These are phyloP conservation scores for Ophiobolus disseminans DNA, from an alignment of 2,329 filamentous ascomycete species.

Conservation along the genomic window DNA sequence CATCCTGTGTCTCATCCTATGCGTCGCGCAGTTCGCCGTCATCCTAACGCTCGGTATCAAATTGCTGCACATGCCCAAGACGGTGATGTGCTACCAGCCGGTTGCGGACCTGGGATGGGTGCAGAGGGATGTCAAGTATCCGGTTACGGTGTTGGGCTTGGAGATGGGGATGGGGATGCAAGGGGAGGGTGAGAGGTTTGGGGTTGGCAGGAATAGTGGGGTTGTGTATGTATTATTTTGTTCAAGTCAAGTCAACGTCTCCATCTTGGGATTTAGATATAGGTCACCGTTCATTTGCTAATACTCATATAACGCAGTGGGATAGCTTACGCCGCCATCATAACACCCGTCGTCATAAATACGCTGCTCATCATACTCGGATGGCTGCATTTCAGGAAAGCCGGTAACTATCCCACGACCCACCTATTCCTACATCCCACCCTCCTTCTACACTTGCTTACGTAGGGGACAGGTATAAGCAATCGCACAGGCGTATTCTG, in stretches of 20 bases:
- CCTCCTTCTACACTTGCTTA: no score
- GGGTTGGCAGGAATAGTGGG: no score
- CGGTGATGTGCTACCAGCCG: background rate
- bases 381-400: background rate
- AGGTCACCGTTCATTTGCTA: no score
- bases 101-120: background rate
- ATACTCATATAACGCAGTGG: background rate
- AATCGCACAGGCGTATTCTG: background rate
- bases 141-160: no score
- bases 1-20: no score
- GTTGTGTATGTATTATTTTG: no score
- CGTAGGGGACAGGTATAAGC: no score
- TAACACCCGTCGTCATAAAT: background rate
- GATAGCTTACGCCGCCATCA: background rate
- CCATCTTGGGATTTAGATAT: background rate
- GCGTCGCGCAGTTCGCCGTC: background rate
- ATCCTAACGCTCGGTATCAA: background rate
- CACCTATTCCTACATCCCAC: no score
- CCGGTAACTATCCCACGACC: no score
- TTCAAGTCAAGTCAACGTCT: no score
- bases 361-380: background rate
- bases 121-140: background rate
- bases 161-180: no score
- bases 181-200: no score
- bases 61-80: background rate